Evolutionary conservation across 176 grass and related monocot species (phyloP).

Genomic region (Cenchrus purpureus): DNA sequence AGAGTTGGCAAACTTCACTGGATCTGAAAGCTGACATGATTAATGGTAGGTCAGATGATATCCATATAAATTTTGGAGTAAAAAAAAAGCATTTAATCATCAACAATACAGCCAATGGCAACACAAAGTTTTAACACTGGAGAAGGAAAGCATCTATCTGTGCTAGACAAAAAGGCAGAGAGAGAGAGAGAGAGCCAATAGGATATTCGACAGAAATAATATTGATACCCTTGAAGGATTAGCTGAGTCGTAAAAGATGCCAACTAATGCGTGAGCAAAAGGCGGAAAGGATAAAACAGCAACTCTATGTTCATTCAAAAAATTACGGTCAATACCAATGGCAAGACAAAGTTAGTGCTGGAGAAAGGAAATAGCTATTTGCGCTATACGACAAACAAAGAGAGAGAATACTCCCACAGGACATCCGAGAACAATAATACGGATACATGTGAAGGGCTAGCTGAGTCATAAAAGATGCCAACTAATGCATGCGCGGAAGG

Average conservation of each 20-base stretch:
- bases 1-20: not conserved
- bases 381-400: not conserved
- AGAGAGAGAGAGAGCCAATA: not conserved
- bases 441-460: not conserved
- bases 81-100: conserved; percentile 6
- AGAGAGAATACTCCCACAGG: not conserved
- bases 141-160: not conserved
- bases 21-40: not conserved
- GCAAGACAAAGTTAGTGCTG: not conserved
- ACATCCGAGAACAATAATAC: not conserved
- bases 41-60: not conserved
- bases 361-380: not conserved
- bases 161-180: not conserved
- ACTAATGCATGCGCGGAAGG: not conserved
- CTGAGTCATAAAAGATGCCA: not conserved
- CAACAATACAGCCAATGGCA: not conserved
- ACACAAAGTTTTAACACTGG: not conserved
- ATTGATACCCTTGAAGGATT: not conserved
- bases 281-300: not conserved
- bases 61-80: not conserved
- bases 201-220: not conserved
- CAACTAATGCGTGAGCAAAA: not conserved
- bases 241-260: not conserved
- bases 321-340: too few species aligned
- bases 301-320: too few species aligned